Base-by-base conservation (phyloP, 805 yeast species). In the Saturnispora silvae region DNA sequence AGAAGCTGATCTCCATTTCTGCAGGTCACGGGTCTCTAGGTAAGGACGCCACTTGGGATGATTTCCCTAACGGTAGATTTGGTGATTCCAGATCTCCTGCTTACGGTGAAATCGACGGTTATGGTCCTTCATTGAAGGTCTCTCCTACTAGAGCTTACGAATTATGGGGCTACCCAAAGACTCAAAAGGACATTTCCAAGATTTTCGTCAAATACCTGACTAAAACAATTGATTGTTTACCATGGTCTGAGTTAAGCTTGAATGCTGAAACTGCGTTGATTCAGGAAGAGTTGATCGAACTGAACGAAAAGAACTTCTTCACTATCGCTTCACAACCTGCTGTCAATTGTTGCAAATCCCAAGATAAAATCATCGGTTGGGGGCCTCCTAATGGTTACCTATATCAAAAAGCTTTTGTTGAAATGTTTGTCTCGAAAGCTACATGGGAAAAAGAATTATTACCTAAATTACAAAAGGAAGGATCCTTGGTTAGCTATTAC, bases 271-370 rank as follows among this genome's bases (percentile, higher is more conserved):
- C 97, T 4, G 84, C 87, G 3, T 62, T 87, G 30, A 92, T 92
- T 49, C 96, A 87, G 60, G 96, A 85, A 56, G 87, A 89, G 52
- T 69, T 92, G 30, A 75, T 87, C 38, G 77, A 76, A 49, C 61
- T 92, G 50, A 89, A 87, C 54, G 67, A 72, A 25, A 64, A 67
- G 41, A 85, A 85, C 3, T 74, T 71, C 63, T 81, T 89, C 62
- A 83, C 99, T 0, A 70, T 92, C 40, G 86, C 96, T 0, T 89
- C 97, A 0, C 99, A 92, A 60, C 99, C 99, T 3, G 92, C 96
- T 0, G 80, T 87, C 2, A 81, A 85, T 56, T 83, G 83, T 8
- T 67, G 79, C 27, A 67, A 67, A 28, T 81, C 94, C 6, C 65
- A 74, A n/a, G 97, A 92, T 60, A 76, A 75, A 40, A 77, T 89